These are phyloP conservation scores for Spinellus fusiger DNA, from an alignment of 192 early-diverging fungal genomes.

Conservation along the genomic window DNA sequence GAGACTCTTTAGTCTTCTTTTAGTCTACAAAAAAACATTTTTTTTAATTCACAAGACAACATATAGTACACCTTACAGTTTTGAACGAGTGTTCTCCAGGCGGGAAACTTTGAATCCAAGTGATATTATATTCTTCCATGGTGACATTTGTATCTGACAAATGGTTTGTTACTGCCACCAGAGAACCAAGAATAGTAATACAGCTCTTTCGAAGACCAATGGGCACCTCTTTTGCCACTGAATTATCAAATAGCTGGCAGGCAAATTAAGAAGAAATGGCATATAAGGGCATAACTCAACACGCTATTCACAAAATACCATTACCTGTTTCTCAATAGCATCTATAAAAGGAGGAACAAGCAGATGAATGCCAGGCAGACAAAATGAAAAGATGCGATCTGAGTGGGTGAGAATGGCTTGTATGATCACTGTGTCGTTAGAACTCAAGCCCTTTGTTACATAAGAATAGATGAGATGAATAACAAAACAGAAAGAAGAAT, in stretches of 20 bases:
- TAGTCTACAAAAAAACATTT: constrained; percentile 15
- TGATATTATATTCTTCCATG: neutral
- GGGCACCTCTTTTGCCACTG: constrained; percentile 27
- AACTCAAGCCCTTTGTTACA: constrained; percentile 43
- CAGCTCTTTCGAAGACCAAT: constrained; percentile 35
- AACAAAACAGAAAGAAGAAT: neutral
- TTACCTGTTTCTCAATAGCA: constrained; percentile 55
- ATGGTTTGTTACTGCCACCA: constrained; percentile 27
- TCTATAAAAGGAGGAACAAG: constrained; percentile 60
- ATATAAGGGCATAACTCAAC: too few species aligned
- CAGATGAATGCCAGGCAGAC: constrained; percentile 62
- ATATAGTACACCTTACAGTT: neutral
- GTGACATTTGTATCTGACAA: constrained; percentile 14
- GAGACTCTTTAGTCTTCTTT: constrained; percentile 28
- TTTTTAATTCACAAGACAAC: neutral
- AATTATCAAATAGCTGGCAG: constrained; percentile 38
- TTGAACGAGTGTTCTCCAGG: neutral
- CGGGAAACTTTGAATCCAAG: neutral
- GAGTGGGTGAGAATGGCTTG: constrained; percentile 65
- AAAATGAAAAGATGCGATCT: constrained; percentile 56
- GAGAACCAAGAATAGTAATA: constrained; percentile 43
- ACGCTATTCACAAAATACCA: neutral
- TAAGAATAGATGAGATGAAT: neutral
- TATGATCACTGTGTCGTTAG: constrained; percentile 52
- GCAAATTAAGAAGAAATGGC: too few species aligned